Conservation (phyloP, 1,284 basidiomycete species). For the Coriolopsis trogii region DNA sequence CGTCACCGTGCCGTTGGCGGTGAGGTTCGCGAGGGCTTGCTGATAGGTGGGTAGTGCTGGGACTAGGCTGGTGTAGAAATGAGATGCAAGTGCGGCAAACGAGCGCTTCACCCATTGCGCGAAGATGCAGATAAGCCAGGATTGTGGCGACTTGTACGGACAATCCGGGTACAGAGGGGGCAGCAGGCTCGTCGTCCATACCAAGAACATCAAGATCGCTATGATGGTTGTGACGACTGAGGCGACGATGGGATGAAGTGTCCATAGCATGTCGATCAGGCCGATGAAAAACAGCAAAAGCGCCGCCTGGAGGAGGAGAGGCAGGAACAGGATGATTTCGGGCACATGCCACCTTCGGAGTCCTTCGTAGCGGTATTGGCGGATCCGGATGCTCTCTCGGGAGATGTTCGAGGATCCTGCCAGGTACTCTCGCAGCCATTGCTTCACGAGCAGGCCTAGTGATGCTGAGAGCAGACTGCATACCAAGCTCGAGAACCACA, state of each 20-base stretch:
- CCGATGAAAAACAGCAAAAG: slow-evolving; percentile 23
- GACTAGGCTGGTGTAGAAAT: slow-evolving; percentile 8
- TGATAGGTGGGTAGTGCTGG: neutral
- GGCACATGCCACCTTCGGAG: slow-evolving; percentile 18
- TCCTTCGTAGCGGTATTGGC: slow-evolving; percentile 20
- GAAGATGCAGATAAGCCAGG: slow-evolving; percentile 14
- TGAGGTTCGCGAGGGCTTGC: neutral
- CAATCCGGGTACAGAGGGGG: slow-evolving; percentile 15
- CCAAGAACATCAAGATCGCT: slow-evolving; percentile 6
- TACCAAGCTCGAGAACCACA: slow-evolving; percentile 23
- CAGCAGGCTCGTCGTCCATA: slow-evolving; percentile 7
- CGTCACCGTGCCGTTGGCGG: slow-evolving; percentile 3
- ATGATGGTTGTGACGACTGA: slow-evolving; percentile 13
- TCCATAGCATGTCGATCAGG: slow-evolving; percentile 20
- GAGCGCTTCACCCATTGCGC: slow-evolving; percentile 11
- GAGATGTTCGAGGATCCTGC: slow-evolving; percentile 18
- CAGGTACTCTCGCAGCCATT: slow-evolving; percentile 24
- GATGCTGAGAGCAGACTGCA: slow-evolving; percentile 17
- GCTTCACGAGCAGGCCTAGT: slow-evolving; percentile 22
- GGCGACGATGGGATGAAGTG: slow-evolving; percentile 16
- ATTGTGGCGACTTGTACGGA: slow-evolving; percentile 22
- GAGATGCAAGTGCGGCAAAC: slow-evolving; percentile 5
- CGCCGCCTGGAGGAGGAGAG: slow-evolving; percentile 20
- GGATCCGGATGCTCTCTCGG: slow-evolving; percentile 21
- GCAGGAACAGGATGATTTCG: slow-evolving; percentile 19